phyloP scores from a whole-genome alignment of 2,329 filamentous ascomycete genomes.

The Fusarium longipes region DNA sequence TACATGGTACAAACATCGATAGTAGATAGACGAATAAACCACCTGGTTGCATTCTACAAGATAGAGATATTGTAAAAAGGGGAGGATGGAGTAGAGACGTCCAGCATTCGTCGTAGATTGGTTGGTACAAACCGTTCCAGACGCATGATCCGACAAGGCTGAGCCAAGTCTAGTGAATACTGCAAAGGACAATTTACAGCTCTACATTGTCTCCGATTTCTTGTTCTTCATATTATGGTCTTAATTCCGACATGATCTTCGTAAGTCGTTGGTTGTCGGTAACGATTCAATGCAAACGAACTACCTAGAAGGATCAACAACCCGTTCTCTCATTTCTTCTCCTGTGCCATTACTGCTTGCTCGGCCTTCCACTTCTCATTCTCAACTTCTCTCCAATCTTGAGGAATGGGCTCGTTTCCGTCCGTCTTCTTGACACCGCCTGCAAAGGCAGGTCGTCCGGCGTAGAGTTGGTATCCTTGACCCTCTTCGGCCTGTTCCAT shows the following conservation, averaged over 20 bases:
- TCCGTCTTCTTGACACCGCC: constrained; percentile 72
- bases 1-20: neutral
- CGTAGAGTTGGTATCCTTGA: constrained; percentile 79
- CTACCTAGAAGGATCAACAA: neutral
- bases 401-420: constrained; percentile 71
- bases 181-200: neutral
- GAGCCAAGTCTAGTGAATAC: neutral
- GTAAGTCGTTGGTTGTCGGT: neutral
- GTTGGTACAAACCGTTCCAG: neutral
- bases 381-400: constrained; percentile 73
- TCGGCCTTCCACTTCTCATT: constrained; percentile 66
- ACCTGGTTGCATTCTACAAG: neutral
- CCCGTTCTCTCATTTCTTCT: constrained; percentile 38
- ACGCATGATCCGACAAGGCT: neutral
- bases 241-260: neutral
- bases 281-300: neutral
- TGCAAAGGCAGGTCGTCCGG: constrained; percentile 76
- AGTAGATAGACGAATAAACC: neutral
- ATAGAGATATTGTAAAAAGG: neutral
- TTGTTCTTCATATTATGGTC: neutral
- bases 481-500: constrained; percentile 68
- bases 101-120: neutral
- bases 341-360: constrained; percentile 47
- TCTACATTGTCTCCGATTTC: neutral
- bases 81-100: neutral